Conservation (phyloP, 139 green algal species). For the Limnomonas spitsbergensis region DNA sequence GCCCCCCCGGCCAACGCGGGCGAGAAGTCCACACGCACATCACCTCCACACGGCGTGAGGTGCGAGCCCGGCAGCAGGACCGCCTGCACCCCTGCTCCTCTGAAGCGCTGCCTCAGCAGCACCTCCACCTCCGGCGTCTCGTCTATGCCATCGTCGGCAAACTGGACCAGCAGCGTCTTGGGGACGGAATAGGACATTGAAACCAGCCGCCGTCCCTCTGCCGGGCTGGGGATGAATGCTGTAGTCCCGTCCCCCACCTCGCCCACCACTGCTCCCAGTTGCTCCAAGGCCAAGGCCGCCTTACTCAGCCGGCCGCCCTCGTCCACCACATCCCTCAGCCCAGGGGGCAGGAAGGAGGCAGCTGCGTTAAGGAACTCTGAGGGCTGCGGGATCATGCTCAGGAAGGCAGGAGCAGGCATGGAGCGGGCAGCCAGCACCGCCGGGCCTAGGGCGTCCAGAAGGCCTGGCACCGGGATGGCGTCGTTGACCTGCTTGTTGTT, state of each 20-base stretch:
- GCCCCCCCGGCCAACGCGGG: neutral
- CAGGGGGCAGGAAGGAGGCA: slow-evolving; percentile 23
- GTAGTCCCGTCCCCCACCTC: slow-evolving; percentile 49
- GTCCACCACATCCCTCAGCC: slow-evolving; percentile 15
- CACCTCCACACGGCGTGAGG: slow-evolving; percentile 14
- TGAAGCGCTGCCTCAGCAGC: slow-evolving; percentile 17
- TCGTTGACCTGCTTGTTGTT: slow-evolving; percentile 74
- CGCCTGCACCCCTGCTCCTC: neutral
- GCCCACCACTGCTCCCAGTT: slow-evolving; percentile 44
- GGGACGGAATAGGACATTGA: slow-evolving; percentile 28
- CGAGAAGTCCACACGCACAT: neutral
- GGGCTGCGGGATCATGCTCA: neutral
- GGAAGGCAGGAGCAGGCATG: neutral
- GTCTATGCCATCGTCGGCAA: slow-evolving; percentile 58
- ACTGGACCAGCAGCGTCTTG: slow-evolving; percentile 43
- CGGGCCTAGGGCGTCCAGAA: slow-evolving; percentile 41
- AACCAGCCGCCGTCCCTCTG: slow-evolving; percentile 46
- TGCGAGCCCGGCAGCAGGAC: neutral
- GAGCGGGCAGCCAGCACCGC: slow-evolving; percentile 28
- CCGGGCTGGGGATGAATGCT: slow-evolving; percentile 54
- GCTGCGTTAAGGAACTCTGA: slow-evolving; percentile 24
- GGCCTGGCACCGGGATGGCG: slow-evolving; percentile 62
- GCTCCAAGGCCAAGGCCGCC: slow-evolving; percentile 41
- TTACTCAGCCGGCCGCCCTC: slow-evolving; percentile 23
- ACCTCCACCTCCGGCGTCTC: slow-evolving; percentile 47